Conservation (phyloP, 1,139 yeast species). For the Taiozyma sp. region DNA sequence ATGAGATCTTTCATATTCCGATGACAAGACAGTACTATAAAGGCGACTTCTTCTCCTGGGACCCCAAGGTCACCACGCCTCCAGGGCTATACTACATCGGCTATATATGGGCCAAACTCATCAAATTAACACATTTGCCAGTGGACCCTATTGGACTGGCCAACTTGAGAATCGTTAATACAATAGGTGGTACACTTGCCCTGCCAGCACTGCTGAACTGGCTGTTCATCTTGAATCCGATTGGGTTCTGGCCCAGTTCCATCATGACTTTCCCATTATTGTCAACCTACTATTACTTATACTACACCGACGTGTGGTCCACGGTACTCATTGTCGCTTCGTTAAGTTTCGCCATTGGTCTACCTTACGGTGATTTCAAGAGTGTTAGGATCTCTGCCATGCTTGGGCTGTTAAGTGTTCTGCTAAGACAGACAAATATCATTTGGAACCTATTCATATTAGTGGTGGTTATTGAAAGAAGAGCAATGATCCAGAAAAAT, state of each 20-base stretch:
- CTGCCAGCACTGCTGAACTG: slow-evolving; percentile 41
- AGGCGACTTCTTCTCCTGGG: slow-evolving; percentile 66
- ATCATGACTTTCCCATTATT: slow-evolving; percentile 63
- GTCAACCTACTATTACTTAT: slow-evolving; percentile 66
- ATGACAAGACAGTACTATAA: slow-evolving; percentile 58
- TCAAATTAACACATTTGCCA: slow-evolving; percentile 20
- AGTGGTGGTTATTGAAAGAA: slow-evolving; percentile 48
- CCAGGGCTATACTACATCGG: slow-evolving; percentile 85
- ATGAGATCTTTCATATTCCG: slow-evolving; percentile 80
- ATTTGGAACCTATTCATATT: slow-evolving; percentile 74
- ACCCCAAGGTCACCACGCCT: slow-evolving; percentile 90
- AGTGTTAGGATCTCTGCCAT: slow-evolving; percentile 36
- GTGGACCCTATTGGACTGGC: slow-evolving; percentile 34
- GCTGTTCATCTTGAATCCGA: slow-evolving; percentile 30
- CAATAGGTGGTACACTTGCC: slow-evolving; percentile 54
- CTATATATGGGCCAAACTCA: slow-evolving; percentile 35
- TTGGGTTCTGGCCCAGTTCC: slow-evolving; percentile 43
- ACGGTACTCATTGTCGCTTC: slow-evolving; percentile 57
- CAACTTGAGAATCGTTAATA: slow-evolving; percentile 51
- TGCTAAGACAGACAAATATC: slow-evolving; percentile 87
- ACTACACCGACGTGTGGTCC: slow-evolving; percentile 94
- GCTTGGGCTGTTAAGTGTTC: slow-evolving; percentile 52
- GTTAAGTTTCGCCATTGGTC: slow-evolving; percentile 33
- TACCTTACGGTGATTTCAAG: slow-evolving; percentile 28
- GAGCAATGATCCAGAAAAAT: slow-evolving; percentile 34